Evolutionary conservation across 306 rosid species (phyloP).

Genomic region (Rosa rugosa): DNA sequence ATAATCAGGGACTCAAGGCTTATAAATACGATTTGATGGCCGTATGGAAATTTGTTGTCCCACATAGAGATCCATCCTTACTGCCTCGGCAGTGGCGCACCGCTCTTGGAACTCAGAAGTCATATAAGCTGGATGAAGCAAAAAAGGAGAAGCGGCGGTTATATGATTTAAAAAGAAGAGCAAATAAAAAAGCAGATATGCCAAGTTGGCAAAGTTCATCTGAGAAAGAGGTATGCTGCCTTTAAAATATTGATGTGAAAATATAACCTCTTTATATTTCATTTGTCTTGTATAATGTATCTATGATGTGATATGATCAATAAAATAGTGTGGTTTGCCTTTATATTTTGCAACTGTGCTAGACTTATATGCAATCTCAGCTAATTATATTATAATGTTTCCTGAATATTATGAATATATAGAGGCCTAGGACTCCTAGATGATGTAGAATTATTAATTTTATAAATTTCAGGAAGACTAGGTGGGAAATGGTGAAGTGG

Average conservation of each 20-base stretch:
- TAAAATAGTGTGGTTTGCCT: background rate
- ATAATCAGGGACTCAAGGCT: conserved; percentile 73
- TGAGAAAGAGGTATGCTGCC: conserved; percentile 59
- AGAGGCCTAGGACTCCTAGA: background rate
- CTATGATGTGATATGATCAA: background rate
- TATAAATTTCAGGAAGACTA: background rate
- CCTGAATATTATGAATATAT: background rate
- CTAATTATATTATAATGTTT: background rate
- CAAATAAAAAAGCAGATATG: conserved; percentile 42
- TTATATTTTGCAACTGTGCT: background rate
- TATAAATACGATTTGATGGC: conserved; percentile 80
- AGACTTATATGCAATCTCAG: background rate
- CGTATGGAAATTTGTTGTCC: conserved; percentile 75
- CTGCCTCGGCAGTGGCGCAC: conserved; percentile 86
- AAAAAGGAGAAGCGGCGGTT: conserved; percentile 70
- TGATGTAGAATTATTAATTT: background rate
- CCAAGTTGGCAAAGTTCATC: conserved; percentile 49
- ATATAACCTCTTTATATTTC: conserved; percentile 13
- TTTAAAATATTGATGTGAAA: conserved; percentile 14
- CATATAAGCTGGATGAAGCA: conserved; percentile 67
- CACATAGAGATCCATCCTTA: conserved; percentile 91
- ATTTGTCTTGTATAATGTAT: background rate
- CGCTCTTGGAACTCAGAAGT: conserved; percentile 89
- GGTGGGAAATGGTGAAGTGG: background rate
- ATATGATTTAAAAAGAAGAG: conserved; percentile 69